phyloP scores from a whole-genome alignment of 345 rosid species.

The Balakata baccata region DNA sequence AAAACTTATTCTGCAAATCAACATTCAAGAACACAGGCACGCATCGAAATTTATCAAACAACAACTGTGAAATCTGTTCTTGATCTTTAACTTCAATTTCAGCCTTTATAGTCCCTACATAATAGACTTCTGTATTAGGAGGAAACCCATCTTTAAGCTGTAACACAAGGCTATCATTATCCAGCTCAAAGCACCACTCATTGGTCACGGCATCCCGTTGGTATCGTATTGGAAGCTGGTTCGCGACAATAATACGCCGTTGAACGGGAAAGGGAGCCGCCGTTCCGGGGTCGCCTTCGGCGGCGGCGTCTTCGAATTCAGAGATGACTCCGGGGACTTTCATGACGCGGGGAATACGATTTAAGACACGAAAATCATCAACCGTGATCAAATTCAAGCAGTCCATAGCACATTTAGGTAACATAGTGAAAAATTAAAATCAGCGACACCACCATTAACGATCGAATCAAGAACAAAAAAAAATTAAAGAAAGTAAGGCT shows the following conservation, averaged over 20 bases:
- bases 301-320: slow-evolving; percentile 28
- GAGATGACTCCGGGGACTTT: slow-evolving; percentile 47
- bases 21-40: slow-evolving; percentile 60
- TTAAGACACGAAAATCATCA: slow-evolving; percentile 55
- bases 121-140: slow-evolving; percentile 45
- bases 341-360: slow-evolving; percentile 53
- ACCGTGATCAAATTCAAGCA: slow-evolving; percentile 50
- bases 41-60: slow-evolving; percentile 53
- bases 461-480: neutral
- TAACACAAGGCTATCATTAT: slow-evolving; percentile 46
- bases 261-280: neutral
- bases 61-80: slow-evolving; percentile 47
- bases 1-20: slow-evolving; percentile 53
- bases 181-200: slow-evolving; percentile 57
- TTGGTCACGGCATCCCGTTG: slow-evolving; percentile 29
- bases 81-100: slow-evolving; percentile 53
- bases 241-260: slow-evolving; percentile 63
- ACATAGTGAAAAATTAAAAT: slow-evolving; percentile 25
- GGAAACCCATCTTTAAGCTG: slow-evolving; percentile 69
- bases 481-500: neutral
- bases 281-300: slow-evolving; percentile 13
- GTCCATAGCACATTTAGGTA: slow-evolving; percentile 47
- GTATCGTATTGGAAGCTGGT: slow-evolving; percentile 59
- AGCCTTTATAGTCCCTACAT: slow-evolving; percentile 61
- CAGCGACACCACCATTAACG: neutral